phyloP scores from a whole-genome alignment of 1,284 basidiomycete species.

The Veloporphyrellus conicus region DNA sequence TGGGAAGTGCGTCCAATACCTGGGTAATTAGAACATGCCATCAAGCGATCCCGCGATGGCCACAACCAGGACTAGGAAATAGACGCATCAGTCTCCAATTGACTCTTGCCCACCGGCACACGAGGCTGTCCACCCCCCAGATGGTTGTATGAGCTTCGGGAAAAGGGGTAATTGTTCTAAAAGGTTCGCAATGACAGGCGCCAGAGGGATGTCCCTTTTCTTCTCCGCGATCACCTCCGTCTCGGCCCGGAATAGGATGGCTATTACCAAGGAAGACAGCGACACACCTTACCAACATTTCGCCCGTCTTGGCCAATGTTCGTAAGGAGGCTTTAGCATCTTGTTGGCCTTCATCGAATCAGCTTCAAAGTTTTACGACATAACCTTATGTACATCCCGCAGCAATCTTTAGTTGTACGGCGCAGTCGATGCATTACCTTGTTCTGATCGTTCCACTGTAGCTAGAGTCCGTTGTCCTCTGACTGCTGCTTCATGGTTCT shows the following conservation, averaged over 20 bases:
- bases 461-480: conserved; percentile 44
- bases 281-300: conserved; percentile 56
- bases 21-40: conserved; percentile 53
- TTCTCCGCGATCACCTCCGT: conserved; percentile 90
- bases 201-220: conserved; percentile 80
- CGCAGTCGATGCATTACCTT: conserved; percentile 53
- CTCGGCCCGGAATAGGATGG: conserved; percentile 89
- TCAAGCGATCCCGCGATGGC: conserved; percentile 43
- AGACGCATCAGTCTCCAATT: conserved; percentile 76
- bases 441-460: conserved; percentile 51
- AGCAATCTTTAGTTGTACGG: conserved; percentile 52
- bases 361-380: conserved; percentile 60
- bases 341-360: conserved; percentile 66
- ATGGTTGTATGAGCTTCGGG: conserved; percentile 78
- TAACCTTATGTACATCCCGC: conserved; percentile 23
- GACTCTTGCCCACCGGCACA: conserved; percentile 54
- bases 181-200: conserved; percentile 57
- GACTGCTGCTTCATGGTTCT: conserved; percentile 38
- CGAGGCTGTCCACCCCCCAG: conserved; percentile 70
- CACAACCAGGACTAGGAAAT: conserved; percentile 72
- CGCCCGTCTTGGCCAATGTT: conserved; percentile 50
- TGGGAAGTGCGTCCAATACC: conserved; percentile 70
- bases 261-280: conserved; percentile 84
- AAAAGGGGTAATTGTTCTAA: conserved; percentile 50
- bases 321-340: conserved; percentile 39